Conservation (phyloP, 768 basidiomycete genomes). For the Termitomyces sp. region DNA sequence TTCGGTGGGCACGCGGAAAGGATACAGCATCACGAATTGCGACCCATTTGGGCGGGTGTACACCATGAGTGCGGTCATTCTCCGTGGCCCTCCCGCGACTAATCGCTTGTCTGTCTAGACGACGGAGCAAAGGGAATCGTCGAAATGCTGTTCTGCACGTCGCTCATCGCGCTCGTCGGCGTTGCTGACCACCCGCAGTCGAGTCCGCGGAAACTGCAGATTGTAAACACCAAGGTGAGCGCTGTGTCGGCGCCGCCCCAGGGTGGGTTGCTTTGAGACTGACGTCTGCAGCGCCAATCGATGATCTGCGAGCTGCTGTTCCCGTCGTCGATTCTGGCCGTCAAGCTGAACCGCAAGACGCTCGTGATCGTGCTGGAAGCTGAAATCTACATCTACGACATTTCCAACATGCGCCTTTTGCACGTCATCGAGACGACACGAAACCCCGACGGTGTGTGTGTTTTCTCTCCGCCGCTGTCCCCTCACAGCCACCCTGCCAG, state of each 20-base stretch:
- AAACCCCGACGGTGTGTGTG: slow-evolving; percentile 81
- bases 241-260: no score
- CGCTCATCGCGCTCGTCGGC: slow-evolving; percentile 94
- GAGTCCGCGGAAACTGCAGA: slow-evolving; percentile 91
- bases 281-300: slow-evolving; percentile 70
- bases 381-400: slow-evolving; percentile 99
- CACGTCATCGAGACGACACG: slow-evolving; percentile 97
- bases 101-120: slow-evolving; percentile 40
- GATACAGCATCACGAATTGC: slow-evolving; percentile 96
- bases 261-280: no score
- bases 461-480: neutral
- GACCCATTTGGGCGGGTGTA: slow-evolving; percentile 97
- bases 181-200: slow-evolving; percentile 90
- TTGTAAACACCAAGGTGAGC: slow-evolving; percentile 93
- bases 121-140: slow-evolving; percentile 95
- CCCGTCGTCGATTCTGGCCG: slow-evolving; percentile 93
- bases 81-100: slow-evolving; percentile 28
- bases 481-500: slow-evolving; percentile 34
- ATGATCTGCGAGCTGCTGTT: slow-evolving; percentile 99
- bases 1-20: slow-evolving; percentile 91
- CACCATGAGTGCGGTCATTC: slow-evolving; percentile 89
- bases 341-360: slow-evolving; percentile 96
- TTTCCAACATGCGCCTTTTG: slow-evolving; percentile 94
- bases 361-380: slow-evolving; percentile 93
- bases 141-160: slow-evolving; percentile 99